phyloP scores from a whole-genome alignment of 768 basidiomycete species.

The Gymnopilus dilepis region DNA sequence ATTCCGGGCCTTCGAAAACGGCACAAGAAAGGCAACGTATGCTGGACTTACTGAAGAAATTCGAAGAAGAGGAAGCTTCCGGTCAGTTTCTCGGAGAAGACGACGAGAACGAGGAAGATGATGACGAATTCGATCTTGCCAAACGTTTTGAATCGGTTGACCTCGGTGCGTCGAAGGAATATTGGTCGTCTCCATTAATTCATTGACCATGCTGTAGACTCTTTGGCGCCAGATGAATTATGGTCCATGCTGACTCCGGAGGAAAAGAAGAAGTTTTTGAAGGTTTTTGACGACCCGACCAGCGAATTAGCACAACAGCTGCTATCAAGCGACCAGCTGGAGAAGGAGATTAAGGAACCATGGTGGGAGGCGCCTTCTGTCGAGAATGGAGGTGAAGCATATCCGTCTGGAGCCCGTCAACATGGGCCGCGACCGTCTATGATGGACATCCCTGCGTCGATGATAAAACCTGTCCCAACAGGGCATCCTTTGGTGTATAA shows the following conservation, averaged over 20 bases:
- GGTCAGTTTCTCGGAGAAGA: slow-evolving; percentile 35
- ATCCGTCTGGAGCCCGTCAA: slow-evolving; percentile 12
- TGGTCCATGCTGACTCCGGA: slow-evolving; percentile 65
- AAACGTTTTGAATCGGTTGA: slow-evolving; percentile 61
- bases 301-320: slow-evolving; percentile 65
- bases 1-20: slow-evolving; percentile 56
- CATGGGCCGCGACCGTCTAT: slow-evolving; percentile 47
- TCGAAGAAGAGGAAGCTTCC: slow-evolving; percentile 64
- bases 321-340: slow-evolving; percentile 60
- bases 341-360: slow-evolving; percentile 54
- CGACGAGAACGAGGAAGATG: slow-evolving; percentile 37
- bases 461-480: slow-evolving; percentile 44
- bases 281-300: slow-evolving; percentile 63
- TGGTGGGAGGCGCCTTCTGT: slow-evolving; percentile 68
- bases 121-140: slow-evolving; percentile 49
- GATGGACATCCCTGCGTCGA: slow-evolving; percentile 50
- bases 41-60: slow-evolving; percentile 71
- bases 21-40: slow-evolving; percentile 65
- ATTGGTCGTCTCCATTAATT: neutral
- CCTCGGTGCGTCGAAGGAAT: slow-evolving; percentile 54
- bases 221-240: slow-evolving; percentile 57
- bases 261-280: slow-evolving; percentile 65
- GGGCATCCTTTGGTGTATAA: slow-evolving; percentile 67
- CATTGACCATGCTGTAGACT: slow-evolving; percentile 42
- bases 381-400: slow-evolving; percentile 15